Evolutionary conservation across 2,329 filamentous ascomycete species (phyloP).

Genomic region (Fusarium chuoi): DNA sequence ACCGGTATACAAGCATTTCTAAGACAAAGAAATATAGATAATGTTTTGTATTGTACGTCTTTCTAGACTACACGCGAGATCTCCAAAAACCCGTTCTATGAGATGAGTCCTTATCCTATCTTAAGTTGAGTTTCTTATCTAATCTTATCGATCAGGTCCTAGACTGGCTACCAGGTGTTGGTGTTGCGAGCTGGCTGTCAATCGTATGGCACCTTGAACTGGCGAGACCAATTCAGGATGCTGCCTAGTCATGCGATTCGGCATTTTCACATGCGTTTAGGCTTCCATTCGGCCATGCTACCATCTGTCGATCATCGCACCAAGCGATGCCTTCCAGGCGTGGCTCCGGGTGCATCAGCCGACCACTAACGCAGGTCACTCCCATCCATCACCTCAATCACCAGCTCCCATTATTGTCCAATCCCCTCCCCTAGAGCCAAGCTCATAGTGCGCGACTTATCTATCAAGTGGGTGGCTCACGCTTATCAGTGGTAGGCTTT

Average conservation of each 20-base stretch:
- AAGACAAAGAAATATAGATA: fast-evolving
- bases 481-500: slow-evolving; percentile 6
- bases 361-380: neutral
- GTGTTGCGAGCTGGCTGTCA: neutral
- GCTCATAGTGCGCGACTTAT: neutral
- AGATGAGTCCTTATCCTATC: no score
- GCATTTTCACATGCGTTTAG: neutral
- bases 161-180: neutral
- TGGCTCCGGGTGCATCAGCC: neutral
- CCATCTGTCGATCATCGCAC: neutral
- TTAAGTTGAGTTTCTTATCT: neutral
- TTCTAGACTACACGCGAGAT: fast-evolving
- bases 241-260: neutral
- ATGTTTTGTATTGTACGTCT: neutral
- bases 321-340: neutral
- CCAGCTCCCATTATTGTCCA: neutral
- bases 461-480: slow-evolving; percentile 5
- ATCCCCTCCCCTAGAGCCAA: neutral
- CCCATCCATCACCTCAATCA: neutral
- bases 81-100: fast-evolving
- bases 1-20: fast-evolving
- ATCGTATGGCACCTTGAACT: fast-evolving
- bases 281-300: neutral
- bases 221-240: neutral
- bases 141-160: neutral